A percentile compares a stretch with the other conserved stretches of the same genome.
Conservation (phyloP, 176 grass and related monocot species). For the Aegilops umbellulata region DNA sequence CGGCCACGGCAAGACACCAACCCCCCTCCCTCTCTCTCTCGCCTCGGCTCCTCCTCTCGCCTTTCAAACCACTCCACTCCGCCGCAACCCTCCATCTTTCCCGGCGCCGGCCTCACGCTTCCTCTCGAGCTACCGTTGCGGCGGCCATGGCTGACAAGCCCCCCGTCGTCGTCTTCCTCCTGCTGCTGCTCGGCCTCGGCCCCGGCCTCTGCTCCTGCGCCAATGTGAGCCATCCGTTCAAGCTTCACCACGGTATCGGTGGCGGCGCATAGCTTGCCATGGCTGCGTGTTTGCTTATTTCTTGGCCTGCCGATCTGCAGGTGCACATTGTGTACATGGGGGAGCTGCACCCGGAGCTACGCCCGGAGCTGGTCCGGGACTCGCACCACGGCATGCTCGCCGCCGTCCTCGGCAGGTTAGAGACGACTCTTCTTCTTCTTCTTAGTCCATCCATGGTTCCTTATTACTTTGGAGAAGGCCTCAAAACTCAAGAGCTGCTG, state of each 20-base stretch:
- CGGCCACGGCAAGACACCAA: not conserved
- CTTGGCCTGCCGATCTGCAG: constrained; percentile 17
- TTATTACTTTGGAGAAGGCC: not conserved
- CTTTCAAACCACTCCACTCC: constrained; percentile 37
- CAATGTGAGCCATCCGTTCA: constrained; percentile 50
- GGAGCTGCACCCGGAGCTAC: constrained; percentile 40
- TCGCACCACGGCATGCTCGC: constrained; percentile 77
- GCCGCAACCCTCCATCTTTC: not conserved
- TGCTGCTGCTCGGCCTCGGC: constrained; percentile 34
- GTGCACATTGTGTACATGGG: constrained; percentile 99
- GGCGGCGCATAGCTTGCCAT: not conserved
- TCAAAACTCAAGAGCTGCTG: not conserved
- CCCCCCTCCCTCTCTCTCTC: not conserved
- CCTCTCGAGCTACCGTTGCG: not conserved
- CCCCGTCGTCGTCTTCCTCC: constrained; percentile 8
- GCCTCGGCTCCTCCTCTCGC: not conserved
- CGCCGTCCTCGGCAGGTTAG: constrained; percentile 74
- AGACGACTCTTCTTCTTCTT: not conserved
- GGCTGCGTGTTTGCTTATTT: not conserved
- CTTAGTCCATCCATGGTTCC: no score
- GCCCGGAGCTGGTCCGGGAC: constrained; percentile 49
- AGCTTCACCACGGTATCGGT: constrained; percentile 4
- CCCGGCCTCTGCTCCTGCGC: constrained; percentile 39
- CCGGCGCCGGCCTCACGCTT: not conserved
- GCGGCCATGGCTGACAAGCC: constrained; percentile 19